These are phyloP conservation scores for Teratosphaeria destructans DNA, from an alignment of 2,329 filamentous ascomycete genomes.

Conservation along the genomic window DNA sequence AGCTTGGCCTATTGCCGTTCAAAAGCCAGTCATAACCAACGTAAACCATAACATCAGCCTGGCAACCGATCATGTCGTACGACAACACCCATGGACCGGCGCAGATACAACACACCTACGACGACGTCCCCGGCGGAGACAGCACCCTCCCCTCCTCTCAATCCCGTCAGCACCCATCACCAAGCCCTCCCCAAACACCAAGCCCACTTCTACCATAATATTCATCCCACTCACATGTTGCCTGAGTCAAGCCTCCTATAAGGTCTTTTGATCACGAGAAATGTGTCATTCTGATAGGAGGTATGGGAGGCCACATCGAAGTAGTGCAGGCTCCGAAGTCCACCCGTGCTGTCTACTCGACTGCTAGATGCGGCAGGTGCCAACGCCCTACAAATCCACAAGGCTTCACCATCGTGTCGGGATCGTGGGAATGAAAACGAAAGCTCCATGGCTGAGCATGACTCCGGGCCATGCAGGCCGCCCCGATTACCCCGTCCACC, in stretches of 20 bases:
- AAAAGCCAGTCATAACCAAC: too few species aligned
- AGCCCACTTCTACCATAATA: constrained; percentile 19
- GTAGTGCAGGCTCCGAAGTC: too few species aligned
- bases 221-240: constrained; percentile 19
- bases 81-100: neutral
- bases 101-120: neutral
- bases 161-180: neutral
- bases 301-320: too few species aligned
- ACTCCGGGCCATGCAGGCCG: neutral
- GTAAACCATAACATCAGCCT: too few species aligned
- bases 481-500: neutral
- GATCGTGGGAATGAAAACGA: neutral
- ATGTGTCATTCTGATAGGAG: too few species aligned
- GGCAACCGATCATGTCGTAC: too few species aligned
- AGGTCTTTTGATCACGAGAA: too few species aligned
- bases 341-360: too few species aligned
- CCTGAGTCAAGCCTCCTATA: too few species aligned
- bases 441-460: neutral
- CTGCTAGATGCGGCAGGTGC: neutral
- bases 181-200: constrained; percentile 7
- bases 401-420: neutral
- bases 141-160: constrained; percentile 15
- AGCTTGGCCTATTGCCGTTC: too few species aligned
- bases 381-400: neutral
- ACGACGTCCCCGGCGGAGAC: constrained; percentile 4